Evolutionary conservation across 2,329 filamentous ascomycete species (phyloP).

Genomic region (Talaromyces atroroseus): DNA sequence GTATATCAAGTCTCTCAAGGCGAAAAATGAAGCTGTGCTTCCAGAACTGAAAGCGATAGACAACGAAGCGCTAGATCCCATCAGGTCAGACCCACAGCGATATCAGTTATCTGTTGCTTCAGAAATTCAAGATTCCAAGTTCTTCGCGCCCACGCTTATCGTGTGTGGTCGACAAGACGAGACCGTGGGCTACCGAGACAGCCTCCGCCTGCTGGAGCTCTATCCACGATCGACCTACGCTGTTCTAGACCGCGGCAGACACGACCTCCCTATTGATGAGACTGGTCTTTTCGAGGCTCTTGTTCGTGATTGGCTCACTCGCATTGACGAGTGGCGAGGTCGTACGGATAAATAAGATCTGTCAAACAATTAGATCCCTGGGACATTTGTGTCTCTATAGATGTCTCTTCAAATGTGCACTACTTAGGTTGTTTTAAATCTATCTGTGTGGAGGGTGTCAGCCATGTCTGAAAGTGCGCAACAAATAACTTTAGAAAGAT

Average conservation of each 20-base stretch:
- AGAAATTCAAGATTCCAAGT: slow-evolving; percentile 16
- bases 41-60: slow-evolving; percentile 20
- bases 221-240: slow-evolving; percentile 23
- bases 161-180: slow-evolving; percentile 25
- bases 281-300: slow-evolving; percentile 23
- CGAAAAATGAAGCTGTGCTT: slow-evolving; percentile 17
- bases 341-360: slow-evolving; percentile 9
- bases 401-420: too few relatives aligned
- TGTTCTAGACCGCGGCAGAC: slow-evolving; percentile 23
- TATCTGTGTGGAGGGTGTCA: too few relatives aligned
- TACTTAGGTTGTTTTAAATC: too few relatives aligned
- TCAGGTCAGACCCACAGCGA: slow-evolving; percentile 22
- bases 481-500: too few relatives aligned
- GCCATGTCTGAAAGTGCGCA: too few relatives aligned
- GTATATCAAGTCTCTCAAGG: slow-evolving; percentile 20
- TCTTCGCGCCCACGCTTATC: slow-evolving; percentile 25
- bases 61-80: slow-evolving; percentile 20
- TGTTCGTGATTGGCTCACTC: slow-evolving; percentile 24
- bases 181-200: slow-evolving; percentile 26
- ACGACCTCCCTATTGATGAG: slow-evolving; percentile 26
- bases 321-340: slow-evolving; percentile 21
- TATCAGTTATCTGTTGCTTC: slow-evolving; percentile 21
- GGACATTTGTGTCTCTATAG: too few relatives aligned
- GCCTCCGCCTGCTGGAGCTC: slow-evolving; percentile 23
- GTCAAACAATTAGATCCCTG: neutral